Base-by-base conservation (phyloP, 352 stramenopile genomes). In the Pythium vanterpoolii region DNA sequence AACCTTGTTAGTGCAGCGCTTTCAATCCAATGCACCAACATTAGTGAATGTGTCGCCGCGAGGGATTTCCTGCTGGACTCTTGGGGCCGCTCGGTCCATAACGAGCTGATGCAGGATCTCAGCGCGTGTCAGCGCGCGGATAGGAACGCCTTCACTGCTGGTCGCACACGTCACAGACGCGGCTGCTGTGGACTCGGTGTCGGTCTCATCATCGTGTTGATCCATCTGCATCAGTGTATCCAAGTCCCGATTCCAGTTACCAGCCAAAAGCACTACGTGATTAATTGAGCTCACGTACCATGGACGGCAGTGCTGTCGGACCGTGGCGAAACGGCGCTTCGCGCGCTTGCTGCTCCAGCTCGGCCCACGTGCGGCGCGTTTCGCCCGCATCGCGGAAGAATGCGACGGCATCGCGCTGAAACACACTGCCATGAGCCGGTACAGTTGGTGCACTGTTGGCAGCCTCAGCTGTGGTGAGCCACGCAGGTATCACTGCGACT, bases 341-440 rank as follows among this genome's bases (percentile, higher is more conserved):
- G 40, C 66, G 66, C 27, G 76, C 82, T 26, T 74, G 79, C 46
- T 82, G 77, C 70, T 89, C 73, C 21, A 91, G 59, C 49, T 86
- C 62, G 3, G 64, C 71, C 74, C 81, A 93, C 23, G 74, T 89
- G 57, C 87, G 75, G 8, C 79, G 76, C 13, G 67, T 64, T 36
- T 87, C 76, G 24, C 68, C 64, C 3, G 61, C 51, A 0, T 78
- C 64, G 49, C 49, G 58, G 62, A 83, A 76, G 68, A 77, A 77
- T 53, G 55, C 45, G 27, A 47, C 43, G 38, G 57, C 40, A 49
- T 71, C 60, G 31, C 47, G 58, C 26, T 66, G 63, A 24, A 64
- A 45, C 21, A 64, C 38, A 5, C n/a, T 49, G 40, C 14, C 34
- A 42, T 42, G 34, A 42, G 34, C 18, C 13, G 34, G 5, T 16